These are phyloP conservation scores for Otatea glauca DNA, from an alignment of 176 grass and related monocot species.

Conservation along the genomic window DNA sequence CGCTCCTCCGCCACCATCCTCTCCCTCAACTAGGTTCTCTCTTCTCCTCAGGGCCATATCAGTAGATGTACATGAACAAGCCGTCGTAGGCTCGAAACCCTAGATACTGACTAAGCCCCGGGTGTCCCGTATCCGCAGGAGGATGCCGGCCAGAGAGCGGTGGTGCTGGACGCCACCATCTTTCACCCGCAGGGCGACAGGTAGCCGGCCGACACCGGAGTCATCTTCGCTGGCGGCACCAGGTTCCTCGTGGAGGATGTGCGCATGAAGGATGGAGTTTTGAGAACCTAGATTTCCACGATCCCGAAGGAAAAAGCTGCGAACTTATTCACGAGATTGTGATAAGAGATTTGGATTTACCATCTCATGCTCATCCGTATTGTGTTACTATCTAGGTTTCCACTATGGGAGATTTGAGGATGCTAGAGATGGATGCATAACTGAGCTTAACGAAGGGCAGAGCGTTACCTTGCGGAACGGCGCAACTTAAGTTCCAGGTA, in stretches of 20 bases:
- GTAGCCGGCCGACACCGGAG: too few relatives aligned
- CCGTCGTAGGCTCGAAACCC: not conserved
- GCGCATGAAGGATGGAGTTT: constrained; percentile 74
- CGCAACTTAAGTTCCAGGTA: constrained; percentile 84
- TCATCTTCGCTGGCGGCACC: constrained; percentile 43
- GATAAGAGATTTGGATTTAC: not conserved
- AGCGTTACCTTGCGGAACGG: constrained; percentile 54
- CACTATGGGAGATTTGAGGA: too few relatives aligned
- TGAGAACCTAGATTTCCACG: constrained; percentile 27
- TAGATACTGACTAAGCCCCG: not conserved
- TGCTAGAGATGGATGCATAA: too few relatives aligned
- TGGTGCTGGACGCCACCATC: constrained; percentile 74
- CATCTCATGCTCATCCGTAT: not conserved
- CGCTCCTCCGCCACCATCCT: constrained; percentile 59
- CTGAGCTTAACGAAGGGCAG: too few relatives aligned
- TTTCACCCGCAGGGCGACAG: constrained; percentile 94
- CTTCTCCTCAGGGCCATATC: not conserved
- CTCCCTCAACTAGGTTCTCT: constrained; percentile 43
- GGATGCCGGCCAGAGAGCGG: constrained; percentile 56
- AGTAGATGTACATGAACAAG: not conserved
- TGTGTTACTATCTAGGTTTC: too few relatives aligned
- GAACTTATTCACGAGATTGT: not conserved
- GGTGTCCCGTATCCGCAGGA: constrained; percentile 37
- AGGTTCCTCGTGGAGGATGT: too few relatives aligned
- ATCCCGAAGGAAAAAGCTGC: not conserved